Base-by-base conservation (phyloP, 768 basidiomycete genomes). In the Terana coerulea region DNA sequence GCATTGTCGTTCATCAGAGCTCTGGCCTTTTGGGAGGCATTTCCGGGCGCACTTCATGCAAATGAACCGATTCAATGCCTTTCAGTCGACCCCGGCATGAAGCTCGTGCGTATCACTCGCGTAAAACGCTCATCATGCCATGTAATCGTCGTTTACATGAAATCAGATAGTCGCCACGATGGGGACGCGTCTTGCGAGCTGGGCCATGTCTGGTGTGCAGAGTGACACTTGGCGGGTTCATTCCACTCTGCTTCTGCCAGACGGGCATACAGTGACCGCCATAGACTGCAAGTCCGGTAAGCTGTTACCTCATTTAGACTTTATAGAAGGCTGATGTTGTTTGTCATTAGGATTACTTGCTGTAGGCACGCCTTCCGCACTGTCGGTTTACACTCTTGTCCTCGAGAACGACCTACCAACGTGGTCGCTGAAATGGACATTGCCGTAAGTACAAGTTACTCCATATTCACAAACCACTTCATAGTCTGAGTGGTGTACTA, bases 341-440 rank as follows among this genome's bases (percentile, higher is more conserved):
- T n/a, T n/a, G n/a, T n/a, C n/a, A n/a, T n/a, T 61, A 91, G 90
- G 90, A 49, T 70, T 90, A 28, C 79, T 93, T 55, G 85, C 84
- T 19, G 78, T 91, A 30, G 88, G 86, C 12, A 84, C 74, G 37
- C 64, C 73, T 29, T 68, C 66, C 36, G 76, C 77, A 33, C 70
- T 93, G 12, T 84, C 86, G 1, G 80, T 91, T 0, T 88, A 89
- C 59, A 88, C 88, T 2, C 70, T 91, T 25, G 81, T 86, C 49
- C 74, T 89, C 26, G 88, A 91, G 58, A 86, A 90, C 60, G 88
- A 91, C 65, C 77, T 92, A 15, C 87, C 84, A 14, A 88, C 83
- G 0, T 93, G 91, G 91, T 84, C 82, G 12, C 74, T 74, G 64
- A 91, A 91, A 69, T 93, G 91, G 91, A 74, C 74, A 17, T 67